These are phyloP conservation scores for Penicillium paxilli DNA, from an alignment of 495 filamentous ascomycete genomes.

Conservation along the genomic window DNA sequence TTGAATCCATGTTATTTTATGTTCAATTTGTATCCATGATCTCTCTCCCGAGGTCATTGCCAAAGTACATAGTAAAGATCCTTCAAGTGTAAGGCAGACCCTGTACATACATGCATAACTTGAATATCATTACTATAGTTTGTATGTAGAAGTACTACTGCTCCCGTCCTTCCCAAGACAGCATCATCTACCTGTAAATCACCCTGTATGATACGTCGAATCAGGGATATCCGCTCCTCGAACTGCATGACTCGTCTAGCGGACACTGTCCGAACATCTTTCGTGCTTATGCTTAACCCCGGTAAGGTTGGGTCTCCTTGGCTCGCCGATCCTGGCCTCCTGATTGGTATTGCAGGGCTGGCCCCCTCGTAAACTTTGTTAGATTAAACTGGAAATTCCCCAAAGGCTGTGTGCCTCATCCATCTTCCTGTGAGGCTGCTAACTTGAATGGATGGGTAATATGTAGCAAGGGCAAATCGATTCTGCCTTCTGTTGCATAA, in stretches of 20 bases:
- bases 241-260: conserved; percentile 24
- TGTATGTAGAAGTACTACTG: no score
- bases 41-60: no score
- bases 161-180: no score
- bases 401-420: conserved; percentile 9
- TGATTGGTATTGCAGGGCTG: conserved; percentile 19
- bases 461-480: no score
- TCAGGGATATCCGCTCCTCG: conserved; percentile 21
- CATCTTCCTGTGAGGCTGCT: conserved; percentile 15
- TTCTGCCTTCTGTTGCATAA: background rate
- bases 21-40: no score
- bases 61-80: background rate
- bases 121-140: no score
- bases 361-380: conserved; percentile 21
- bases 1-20: no score
- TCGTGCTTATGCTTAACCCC: conserved; percentile 47
- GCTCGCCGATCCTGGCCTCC: conserved; percentile 25
- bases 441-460: no score
- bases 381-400: conserved; percentile 14
- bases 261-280: conserved; percentile 29
- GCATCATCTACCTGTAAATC: no score
- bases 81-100: no score
- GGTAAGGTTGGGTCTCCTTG: conserved; percentile 44
- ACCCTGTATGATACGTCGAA: conserved; percentile 25
- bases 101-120: no score